Conservation (phyloP, 495 filamentous ascomycete species). For the Cenococcum geophilum region DNA sequence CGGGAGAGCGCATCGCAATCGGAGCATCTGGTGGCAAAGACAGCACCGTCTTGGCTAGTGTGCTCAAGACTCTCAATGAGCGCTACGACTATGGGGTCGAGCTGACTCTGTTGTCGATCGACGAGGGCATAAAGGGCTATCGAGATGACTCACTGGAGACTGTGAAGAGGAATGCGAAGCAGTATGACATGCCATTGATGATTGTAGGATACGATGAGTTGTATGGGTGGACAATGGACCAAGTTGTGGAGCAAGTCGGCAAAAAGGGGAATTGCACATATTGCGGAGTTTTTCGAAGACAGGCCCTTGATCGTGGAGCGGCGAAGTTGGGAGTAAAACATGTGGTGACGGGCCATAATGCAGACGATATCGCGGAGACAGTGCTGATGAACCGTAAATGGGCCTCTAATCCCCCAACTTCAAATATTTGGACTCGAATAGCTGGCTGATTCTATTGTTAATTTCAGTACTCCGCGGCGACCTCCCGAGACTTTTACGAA, state of each 20-base stretch:
- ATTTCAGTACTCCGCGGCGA: constrained; percentile 69
- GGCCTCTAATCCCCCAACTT: background rate
- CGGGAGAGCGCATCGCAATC: constrained; percentile 84
- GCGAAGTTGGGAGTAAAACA: constrained; percentile 78
- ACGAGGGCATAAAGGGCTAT: constrained; percentile 96
- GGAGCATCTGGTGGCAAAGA: constrained; percentile 97
- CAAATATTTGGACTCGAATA: background rate
- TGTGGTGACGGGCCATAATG: constrained; percentile 96
- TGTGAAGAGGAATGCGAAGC: constrained; percentile 83
- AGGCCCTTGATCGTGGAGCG: constrained; percentile 89
- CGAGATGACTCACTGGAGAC: constrained; percentile 93
- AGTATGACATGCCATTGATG: constrained; percentile 84
- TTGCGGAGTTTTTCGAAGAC: constrained; percentile 91
- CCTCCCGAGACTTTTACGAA: constrained; percentile 75
- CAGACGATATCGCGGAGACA: constrained; percentile 97
- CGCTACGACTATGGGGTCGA: constrained; percentile 81
- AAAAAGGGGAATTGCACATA: constrained; percentile 99
- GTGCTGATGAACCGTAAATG: constrained; percentile 76
- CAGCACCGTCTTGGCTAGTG: constrained; percentile 89
- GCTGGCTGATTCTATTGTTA: background rate
- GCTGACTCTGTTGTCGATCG: constrained; percentile 81
- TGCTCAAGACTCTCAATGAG: constrained; percentile 90
- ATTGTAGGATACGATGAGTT: constrained; percentile 91
- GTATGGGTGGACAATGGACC: constrained; percentile 99
- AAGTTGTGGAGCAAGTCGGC: constrained; percentile 89